Conservation (phyloP, 2,329 filamentous ascomycete species). For the Corynespora cassiicola region DNA sequence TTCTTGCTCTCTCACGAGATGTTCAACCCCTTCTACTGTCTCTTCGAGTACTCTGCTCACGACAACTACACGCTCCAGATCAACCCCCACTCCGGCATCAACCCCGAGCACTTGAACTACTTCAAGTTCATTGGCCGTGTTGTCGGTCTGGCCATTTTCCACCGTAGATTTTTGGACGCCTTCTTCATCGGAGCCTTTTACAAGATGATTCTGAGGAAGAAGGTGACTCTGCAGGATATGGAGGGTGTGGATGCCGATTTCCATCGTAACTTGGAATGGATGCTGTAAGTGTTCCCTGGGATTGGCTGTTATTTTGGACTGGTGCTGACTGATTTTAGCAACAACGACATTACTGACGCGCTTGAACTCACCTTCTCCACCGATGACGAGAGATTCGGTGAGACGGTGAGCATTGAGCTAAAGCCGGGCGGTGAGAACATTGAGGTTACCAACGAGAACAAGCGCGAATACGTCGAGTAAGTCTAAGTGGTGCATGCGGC, state of each 20-base stretch:
- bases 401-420: constrained; percentile 90
- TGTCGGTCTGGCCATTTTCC: constrained; percentile 96
- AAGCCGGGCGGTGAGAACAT: constrained; percentile 91
- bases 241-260: constrained; percentile 98
- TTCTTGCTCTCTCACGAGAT: constrained; percentile 99
- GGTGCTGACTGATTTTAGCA: constrained; percentile 51
- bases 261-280: constrained; percentile 96
- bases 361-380: constrained; percentile 96
- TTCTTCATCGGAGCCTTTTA: constrained; percentile 99
- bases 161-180: constrained; percentile 93
- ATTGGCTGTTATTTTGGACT: constrained; percentile 11
- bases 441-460: constrained; percentile 97
- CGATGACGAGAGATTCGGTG: constrained; percentile 96
- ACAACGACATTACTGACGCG: constrained; percentile 96
- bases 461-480: constrained; percentile 96
- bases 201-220: constrained; percentile 98
- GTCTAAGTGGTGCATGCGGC: constrained; percentile 32
- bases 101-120: constrained; percentile 98
- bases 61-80: constrained; percentile 99
- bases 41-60: constrained; percentile 99
- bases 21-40: constrained; percentile 99
- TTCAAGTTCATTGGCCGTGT: constrained; percentile 99
- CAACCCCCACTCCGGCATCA: constrained; percentile 98
- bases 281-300: constrained; percentile 63
- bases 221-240: constrained; percentile 92